Percentiles rank a stretch among this genome's conserved stretches.
These are phyloP conservation scores for Carpinus fangiana DNA, from an alignment of 306 rosid species.

Conservation along the genomic window DNA sequence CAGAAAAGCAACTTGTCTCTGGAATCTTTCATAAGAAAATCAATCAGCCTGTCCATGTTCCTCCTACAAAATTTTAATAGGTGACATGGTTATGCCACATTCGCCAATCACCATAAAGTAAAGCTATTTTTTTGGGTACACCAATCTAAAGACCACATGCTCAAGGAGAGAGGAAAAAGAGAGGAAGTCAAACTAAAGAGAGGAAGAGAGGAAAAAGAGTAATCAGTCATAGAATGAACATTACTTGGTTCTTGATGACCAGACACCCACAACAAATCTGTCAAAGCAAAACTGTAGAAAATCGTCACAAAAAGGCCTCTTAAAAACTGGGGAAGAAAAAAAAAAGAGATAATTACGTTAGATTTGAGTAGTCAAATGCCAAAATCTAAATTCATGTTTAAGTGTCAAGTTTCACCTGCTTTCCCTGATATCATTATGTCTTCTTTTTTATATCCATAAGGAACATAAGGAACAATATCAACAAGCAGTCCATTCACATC, in stretches of 20 bases:
- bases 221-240: conserved; percentile 29
- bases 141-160: background rate
- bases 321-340: conserved; percentile 62
- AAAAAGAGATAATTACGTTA: conserved; percentile 20
- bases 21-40: conserved; percentile 54
- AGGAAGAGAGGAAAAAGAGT: conserved; percentile 21
- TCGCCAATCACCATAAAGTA: background rate
- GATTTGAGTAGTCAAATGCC: conserved; percentile 22
- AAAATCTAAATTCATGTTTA: conserved; percentile 22
- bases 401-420: conserved; percentile 51
- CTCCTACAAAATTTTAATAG: conserved; percentile 41
- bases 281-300: conserved; percentile 82
- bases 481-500: conserved; percentile 93
- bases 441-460: conserved; percentile 26
- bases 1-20: conserved; percentile 64
- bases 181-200: conserved; percentile 16
- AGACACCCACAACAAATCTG: conserved; percentile 78
- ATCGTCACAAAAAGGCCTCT: conserved; percentile 83
- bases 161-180: background rate
- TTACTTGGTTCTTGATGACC: conserved; percentile 94
- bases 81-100: background rate
- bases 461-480: conserved; percentile 50
- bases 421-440: conserved; percentile 41
- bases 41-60: conserved; percentile 50
- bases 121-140: background rate